Evolutionary conservation across 805 yeast species (phyloP), one percentile per base, ranked within the genome.

Genomic region (Ogataea trehaloabstinens): DNA sequence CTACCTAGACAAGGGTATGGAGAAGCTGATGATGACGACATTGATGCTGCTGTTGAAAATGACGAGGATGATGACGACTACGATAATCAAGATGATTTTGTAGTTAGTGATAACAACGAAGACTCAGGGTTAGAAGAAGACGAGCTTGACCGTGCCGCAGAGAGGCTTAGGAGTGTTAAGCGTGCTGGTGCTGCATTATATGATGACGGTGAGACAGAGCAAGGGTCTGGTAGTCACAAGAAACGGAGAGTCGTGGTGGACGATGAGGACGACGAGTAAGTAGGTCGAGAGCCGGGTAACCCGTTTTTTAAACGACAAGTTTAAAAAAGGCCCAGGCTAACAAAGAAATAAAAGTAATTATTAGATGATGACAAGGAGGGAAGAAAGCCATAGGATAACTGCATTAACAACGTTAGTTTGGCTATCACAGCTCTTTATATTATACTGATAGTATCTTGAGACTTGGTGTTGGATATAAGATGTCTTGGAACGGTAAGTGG

Each of bases 131-230:
- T 45, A 22, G 64, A 53, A 24, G 66, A 58, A n/a, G 67, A 63
- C 37, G 67, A 59, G 44, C 65, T 71, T 24, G 78, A 70, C 40
- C 59, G 61, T 40, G 82, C 78, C 8, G 85, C 84, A 1, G 82
- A 76, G 48, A 69, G 82, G 52, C 64, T 81, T 48, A 72, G 72
- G 51, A 60, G 64, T 38, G 66, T 78, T 38, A 81, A 81, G 54
- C 64, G 70, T 37, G 76, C 68, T 11, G 85, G 85, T 2, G 79
- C 76, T 11, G 62, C 70, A 12, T 70, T 70, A 47, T 79, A 78
- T 52, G 71, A 64, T 2, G 73, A 66, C 1, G 75, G 60, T 5
- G 74, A 65, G 3, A 74, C 66, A 8, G 76, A 69, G 24, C 73
- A 68, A n/a, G 77, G 66, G n/a, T 68, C 63, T 6, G 71, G 63